A percentile compares a stretch with the other conserved stretches of the same genome.
These are phyloP conservation scores for Gnomoniopsis sp. DNA, from an alignment of 2,329 filamentous ascomycete species.

Conservation along the genomic window DNA sequence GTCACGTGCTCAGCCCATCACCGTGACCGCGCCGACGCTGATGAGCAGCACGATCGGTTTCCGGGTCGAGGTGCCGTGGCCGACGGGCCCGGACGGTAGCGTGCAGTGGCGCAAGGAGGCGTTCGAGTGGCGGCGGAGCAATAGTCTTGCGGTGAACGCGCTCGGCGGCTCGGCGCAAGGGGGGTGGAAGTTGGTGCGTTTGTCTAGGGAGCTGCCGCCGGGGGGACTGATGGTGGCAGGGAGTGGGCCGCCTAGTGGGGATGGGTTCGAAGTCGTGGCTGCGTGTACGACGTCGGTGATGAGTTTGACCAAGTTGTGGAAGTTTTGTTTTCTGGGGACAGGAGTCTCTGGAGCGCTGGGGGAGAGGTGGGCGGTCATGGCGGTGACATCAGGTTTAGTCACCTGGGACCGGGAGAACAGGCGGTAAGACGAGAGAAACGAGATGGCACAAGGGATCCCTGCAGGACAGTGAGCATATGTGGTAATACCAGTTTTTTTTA, in stretches of 20 bases:
- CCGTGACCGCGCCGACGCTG: constrained; percentile 11
- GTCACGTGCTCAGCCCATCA: constrained; percentile 12
- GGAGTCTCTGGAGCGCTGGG: constrained; percentile 37
- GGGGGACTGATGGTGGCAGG: constrained; percentile 16
- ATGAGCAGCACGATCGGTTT: constrained; percentile 23
- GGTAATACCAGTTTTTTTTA: too few species aligned
- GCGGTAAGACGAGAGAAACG: neutral
- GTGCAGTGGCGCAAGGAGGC: constrained; percentile 25
- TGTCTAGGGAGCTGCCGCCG: constrained; percentile 22
- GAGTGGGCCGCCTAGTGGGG: constrained; percentile 25
- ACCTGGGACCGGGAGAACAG: constrained; percentile 32
- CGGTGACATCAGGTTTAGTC: constrained; percentile 34
- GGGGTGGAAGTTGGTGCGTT: constrained; percentile 41
- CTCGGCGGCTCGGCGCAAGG: constrained; percentile 31
- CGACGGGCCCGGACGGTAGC: neutral
- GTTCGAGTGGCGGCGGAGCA: constrained; percentile 42
- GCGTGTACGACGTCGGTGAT: constrained; percentile 29
- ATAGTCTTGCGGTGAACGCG: constrained; percentile 30
- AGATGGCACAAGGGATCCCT: too few species aligned
- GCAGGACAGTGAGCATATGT: too few species aligned
- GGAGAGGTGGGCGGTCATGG: constrained; percentile 40
- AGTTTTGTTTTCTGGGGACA: constrained; percentile 38
- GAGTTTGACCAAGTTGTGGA: constrained; percentile 31
- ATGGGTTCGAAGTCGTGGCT: constrained; percentile 41
- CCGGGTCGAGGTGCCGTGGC: constrained; percentile 30